Percentiles rank a stretch among this genome's conserved stretches.
Evolutionary conservation across 345 rosid species (phyloP).

Genomic region (Salix suchowensis): DNA sequence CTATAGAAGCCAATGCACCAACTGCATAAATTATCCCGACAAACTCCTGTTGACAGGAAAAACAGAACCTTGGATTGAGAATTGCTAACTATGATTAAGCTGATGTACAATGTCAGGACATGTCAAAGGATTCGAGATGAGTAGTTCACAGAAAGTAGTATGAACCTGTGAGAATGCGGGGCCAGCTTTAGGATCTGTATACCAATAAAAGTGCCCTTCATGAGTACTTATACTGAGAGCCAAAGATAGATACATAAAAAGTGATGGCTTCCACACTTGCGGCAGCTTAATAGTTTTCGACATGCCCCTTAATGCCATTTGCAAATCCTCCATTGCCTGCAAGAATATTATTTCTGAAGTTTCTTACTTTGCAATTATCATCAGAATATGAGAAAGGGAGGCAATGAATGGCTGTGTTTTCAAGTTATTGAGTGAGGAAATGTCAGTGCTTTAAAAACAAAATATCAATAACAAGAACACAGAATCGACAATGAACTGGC

Average conservation of each 20-base stretch:
- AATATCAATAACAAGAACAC: background rate
- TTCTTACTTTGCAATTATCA: background rate
- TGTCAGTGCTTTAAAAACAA: background rate
- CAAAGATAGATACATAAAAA: slow-evolving; percentile 65
- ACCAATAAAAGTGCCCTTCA: slow-evolving; percentile 85
- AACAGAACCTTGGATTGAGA: background rate
- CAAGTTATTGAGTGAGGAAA: background rate
- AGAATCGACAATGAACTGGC: background rate
- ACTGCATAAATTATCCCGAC: slow-evolving; percentile 61
- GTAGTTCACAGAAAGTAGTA: background rate
- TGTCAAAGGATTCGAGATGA: background rate
- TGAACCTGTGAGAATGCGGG: slow-evolving; percentile 76
- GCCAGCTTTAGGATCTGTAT: slow-evolving; percentile 68
- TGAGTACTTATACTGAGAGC: slow-evolving; percentile 76
- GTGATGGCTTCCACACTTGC: slow-evolving; percentile 83
- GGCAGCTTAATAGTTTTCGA: slow-evolving; percentile 56
- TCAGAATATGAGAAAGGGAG: background rate
- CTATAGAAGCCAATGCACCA: slow-evolving; percentile 72
- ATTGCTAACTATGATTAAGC: background rate
- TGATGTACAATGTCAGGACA: background rate
- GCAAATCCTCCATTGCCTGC: slow-evolving; percentile 44
- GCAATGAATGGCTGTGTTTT: background rate
- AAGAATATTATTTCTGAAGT: background rate
- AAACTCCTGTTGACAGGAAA: slow-evolving; percentile 43
- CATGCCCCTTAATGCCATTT: slow-evolving; percentile 50